Base-by-base conservation (phyloP, 495 filamentous ascomycete species). In the Daldinia grandis region DNA sequence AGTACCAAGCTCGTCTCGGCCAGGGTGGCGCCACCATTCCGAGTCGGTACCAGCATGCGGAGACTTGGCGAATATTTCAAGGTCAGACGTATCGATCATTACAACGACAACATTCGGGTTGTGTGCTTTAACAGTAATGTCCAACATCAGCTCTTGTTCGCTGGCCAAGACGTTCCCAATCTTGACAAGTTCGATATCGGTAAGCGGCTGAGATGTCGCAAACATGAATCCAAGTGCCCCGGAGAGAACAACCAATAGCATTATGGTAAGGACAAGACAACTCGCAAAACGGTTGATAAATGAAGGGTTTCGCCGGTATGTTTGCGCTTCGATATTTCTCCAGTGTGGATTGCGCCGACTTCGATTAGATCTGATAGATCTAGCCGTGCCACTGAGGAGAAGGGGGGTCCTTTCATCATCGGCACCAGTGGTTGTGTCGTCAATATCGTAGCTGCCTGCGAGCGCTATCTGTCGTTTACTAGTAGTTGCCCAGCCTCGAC, bases 111-210 rank as follows among this genome's bases (percentile, higher is more conserved):
- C 85, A 69, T 99, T 99, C 0, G 94, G 95, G 75, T 99, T 99
- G 64, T 92, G 83, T 1, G 95, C 95, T 65, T 85, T 85, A 38
- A 99, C 91, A n/a, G 91, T 88, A 8, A 98, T 82, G 74, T 99
- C 95, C 67, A 99, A 84, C 90, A 99, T 98, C 19, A 99, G 85
- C 74, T 98, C 96, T 78, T 97, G 92, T 76, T 97, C 91, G 67
- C 93, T 97, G 5, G 94, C 94, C 31, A 98, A 86, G 17, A 99
- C 93, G 71, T 97, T 94, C 69, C 90, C 87, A 66, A 99, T 91
- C 40, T 89, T 89, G 42, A 89, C 78, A 30, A 98, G 84, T 49
- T 88, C 82, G 59, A 98, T 90, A 49, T 92, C 88, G 42, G 89
- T 80, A 10, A 99, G 84, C 7, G 94, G 90, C 68, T 96, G 93